Evolutionary conservation across 768 basidiomycete genomes (phyloP).

Genomic region (Boletus fagicola): DNA sequence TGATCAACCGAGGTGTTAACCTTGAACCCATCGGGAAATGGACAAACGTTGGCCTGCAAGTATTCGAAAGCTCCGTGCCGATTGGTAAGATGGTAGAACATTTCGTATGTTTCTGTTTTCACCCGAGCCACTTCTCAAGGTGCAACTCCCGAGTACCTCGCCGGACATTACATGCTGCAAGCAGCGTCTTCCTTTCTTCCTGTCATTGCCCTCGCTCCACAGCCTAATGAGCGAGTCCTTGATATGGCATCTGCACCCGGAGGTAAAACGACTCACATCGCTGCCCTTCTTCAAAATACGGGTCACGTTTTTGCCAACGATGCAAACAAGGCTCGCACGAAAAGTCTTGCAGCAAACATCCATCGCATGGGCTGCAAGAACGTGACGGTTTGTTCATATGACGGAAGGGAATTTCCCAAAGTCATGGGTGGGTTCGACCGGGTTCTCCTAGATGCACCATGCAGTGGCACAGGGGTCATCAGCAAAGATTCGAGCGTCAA

Average conservation of each 20-base stretch:
- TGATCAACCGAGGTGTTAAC: constrained; percentile 95
- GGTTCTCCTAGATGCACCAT: constrained; percentile 96
- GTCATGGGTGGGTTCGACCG: constrained; percentile 99
- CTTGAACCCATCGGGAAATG: constrained; percentile 99
- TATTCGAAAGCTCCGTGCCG: constrained; percentile 94
- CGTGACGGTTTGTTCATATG: constrained; percentile 94
- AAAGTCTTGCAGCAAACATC: constrained; percentile 94
- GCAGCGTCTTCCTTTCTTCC: constrained; percentile 99
- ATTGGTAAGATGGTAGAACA: constrained; percentile 56
- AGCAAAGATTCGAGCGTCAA: constrained; percentile 97
- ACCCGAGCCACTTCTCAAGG: constrained; percentile 38
- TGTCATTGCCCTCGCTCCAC: constrained; percentile 91
- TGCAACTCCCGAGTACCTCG: constrained; percentile 97
- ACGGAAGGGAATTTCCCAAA: constrained; percentile 96
- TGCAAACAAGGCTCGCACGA: constrained; percentile 89
- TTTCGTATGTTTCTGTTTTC: neutral
- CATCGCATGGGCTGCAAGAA: constrained; percentile 98
- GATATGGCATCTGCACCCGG: constrained; percentile 99
- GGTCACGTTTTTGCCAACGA: constrained; percentile 99
- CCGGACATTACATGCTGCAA: constrained; percentile 99
- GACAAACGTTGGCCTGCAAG: constrained; percentile 98
- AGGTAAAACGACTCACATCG: constrained; percentile 97
- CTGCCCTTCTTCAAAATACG: constrained; percentile 95
- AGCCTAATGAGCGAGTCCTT: constrained; percentile 89
- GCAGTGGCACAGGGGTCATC: constrained; percentile 97